A percentile compares a stretch with the other conserved stretches of the same genome.
Conservation (phyloP, 2,329 filamentous ascomycete genomes). For the Madurella mycetomatis region DNA sequence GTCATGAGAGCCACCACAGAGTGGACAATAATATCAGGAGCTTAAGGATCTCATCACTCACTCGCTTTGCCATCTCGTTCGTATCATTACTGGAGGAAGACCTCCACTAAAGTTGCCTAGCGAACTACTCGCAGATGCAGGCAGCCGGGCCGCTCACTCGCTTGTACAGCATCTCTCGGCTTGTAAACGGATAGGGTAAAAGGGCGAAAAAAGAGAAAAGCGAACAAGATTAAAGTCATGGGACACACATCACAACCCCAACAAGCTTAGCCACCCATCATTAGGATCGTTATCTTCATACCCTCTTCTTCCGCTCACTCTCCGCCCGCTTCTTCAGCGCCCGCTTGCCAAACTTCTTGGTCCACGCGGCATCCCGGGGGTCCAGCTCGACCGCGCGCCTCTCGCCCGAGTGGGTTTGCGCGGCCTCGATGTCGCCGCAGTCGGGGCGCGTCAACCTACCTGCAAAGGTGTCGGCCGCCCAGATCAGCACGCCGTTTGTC, state of each 20-base stretch:
- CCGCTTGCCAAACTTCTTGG: constrained; percentile 43
- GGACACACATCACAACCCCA: too few relatives aligned
- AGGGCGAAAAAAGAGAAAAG: not conserved
- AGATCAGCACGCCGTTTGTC: constrained; percentile 66
- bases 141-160: not conserved
- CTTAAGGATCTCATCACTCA: too few relatives aligned
- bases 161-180: not conserved
- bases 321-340: constrained; percentile 4
- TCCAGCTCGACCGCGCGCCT: constrained; percentile 45
- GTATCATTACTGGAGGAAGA: not conserved
- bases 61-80: not conserved
- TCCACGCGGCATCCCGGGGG: constrained; percentile 42
- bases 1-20: too few relatives aligned
- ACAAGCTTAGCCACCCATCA: not conserved
- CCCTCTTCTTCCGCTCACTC: constrained; percentile 1
- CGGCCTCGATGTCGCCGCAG: constrained; percentile 47
- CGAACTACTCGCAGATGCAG: not conserved
- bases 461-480: constrained; percentile 60
- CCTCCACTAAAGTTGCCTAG: not conserved
- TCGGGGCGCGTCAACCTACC: constrained; percentile 51
- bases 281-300: not conserved
- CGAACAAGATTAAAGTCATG: too few relatives aligned
- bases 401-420: constrained; percentile 29
- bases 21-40: too few relatives aligned
- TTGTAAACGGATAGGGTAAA: not conserved